A percentile compares a stretch with the other conserved stretches of the same genome.
Evolutionary conservation across 441 rosid genomes (phyloP).

Genomic region (Francoa sonchifolia): DNA sequence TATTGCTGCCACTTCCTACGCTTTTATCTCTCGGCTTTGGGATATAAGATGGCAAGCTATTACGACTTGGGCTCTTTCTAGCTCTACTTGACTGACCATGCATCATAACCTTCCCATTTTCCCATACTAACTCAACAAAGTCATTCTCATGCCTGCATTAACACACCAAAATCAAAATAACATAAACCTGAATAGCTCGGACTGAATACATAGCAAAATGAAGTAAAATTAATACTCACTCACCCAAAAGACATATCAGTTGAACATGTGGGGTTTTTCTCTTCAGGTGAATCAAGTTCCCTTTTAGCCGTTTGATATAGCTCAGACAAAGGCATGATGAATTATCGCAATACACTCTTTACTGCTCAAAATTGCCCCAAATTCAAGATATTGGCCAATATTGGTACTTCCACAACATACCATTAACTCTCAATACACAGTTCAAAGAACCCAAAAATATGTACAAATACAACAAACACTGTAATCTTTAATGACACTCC

Average conservation of each 20-base stretch:
- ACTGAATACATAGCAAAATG: no score
- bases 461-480: slow-evolving; percentile 15
- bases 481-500: slow-evolving; percentile 29
- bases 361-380: slow-evolving; percentile 13
- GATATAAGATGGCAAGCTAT: slow-evolving; percentile 17
- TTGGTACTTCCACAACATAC: slow-evolving; percentile 5
- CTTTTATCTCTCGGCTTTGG: slow-evolving; percentile 28
- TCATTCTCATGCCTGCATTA: slow-evolving; percentile 55
- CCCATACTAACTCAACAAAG: slow-evolving; percentile 62
- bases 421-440: slow-evolving; percentile 17
- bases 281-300: slow-evolving; percentile 40
- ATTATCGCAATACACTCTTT: slow-evolving; percentile 10
- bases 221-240: no score
- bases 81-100: slow-evolving; percentile 49
- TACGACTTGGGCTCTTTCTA: slow-evolving; percentile 23
- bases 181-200: neutral
- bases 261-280: slow-evolving; percentile 26
- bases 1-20: slow-evolving; percentile 17
- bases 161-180: neutral
- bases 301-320: slow-evolving; percentile 38
- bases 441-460: slow-evolving; percentile 23
- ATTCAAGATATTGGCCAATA: slow-evolving; percentile 19
- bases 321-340: slow-evolving; percentile 76
- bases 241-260: slow-evolving; percentile 39
- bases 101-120: slow-evolving; percentile 58